Conservation (phyloP, 208 protist species). For the Leishmania braziliensis region DNA sequence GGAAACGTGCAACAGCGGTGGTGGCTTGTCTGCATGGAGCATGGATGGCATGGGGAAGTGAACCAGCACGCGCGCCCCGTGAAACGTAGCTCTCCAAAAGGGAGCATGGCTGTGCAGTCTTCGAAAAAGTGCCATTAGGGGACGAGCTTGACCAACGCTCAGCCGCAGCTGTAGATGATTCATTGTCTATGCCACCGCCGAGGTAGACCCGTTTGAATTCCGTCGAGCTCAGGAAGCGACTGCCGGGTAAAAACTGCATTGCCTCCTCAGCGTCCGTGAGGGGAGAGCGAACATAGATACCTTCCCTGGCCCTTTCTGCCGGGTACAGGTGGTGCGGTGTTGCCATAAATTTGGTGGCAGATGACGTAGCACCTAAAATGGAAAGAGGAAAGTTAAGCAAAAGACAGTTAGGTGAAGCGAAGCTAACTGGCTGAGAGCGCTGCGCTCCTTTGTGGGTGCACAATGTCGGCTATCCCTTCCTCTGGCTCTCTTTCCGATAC, state of each 20-base stretch:
- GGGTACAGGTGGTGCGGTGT: background rate
- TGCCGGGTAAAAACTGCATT: conserved; percentile 7
- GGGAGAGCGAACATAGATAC: conserved; percentile 30
- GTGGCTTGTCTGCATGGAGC: background rate
- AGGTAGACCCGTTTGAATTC: conserved; percentile 63
- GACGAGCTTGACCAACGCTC: background rate
- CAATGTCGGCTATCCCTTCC: background rate
- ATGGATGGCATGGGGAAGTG: background rate
- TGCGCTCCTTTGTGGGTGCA: background rate
- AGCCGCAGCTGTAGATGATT: background rate
- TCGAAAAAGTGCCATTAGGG: background rate
- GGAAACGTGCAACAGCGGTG: background rate
- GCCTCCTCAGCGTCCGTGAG: conserved; percentile 21
- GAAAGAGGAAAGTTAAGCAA: background rate
- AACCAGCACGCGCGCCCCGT: background rate
- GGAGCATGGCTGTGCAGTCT: too few relatives aligned
- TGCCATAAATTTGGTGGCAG: background rate
- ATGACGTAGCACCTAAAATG: background rate
- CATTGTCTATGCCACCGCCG: background rate
- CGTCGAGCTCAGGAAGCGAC: conserved; percentile 44
- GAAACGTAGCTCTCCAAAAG: background rate
- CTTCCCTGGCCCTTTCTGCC: background rate
- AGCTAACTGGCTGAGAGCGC: background rate
- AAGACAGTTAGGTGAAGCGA: background rate
- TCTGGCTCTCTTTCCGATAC: background rate